Evolutionary conservation across 2,329 filamentous ascomycete genomes (phyloP), one percentile per base, ranked within the genome.

Genomic region (Chaetomiaceae sp.): DNA sequence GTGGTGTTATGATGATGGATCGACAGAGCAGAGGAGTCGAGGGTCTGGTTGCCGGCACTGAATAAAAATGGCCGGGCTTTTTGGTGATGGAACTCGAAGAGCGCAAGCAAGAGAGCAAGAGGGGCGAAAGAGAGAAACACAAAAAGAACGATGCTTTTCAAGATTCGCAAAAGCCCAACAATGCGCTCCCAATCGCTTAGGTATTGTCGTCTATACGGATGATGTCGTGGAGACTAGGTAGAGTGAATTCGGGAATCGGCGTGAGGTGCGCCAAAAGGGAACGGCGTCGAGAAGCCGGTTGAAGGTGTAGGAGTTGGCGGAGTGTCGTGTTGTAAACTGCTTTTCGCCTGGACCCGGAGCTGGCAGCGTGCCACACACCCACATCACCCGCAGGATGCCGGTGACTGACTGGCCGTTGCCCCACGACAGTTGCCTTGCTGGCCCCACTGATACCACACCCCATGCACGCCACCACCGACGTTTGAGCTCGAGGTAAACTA

Each of bases 11-110:
- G n/a, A 38, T 33, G 20, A 46, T 17, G 9, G 20, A 41, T 19
- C 19, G 35, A 25, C 14, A 10, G 21, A 19, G 8, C 17, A 43
- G 14, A 19, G 19, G 10, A 10, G 10, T 10, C 14, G 13, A 30
- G 20, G n/a, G 20, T 49, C 23, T 16, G 40, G 17, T 35, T 59
- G 60, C 61, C 58, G 60, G 56, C 60, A 23, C 61, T 63, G 45
- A 61, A 58, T 53, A 60, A 62, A 56, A 63, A 63, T 47, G 61
- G 60, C 58, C 61, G 58, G 58, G 37, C 56, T 60, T 62, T 41
- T 41, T 46, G 41, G 38, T 13, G 14, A n/a, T 21, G 16, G 25
- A 10, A 45, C 46, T 44, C 14, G 33, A 48, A 41, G 38, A 34
- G 17, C 12, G 10, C 9, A 39, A 31, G 17, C 30, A 42, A 30